phyloP scores from a whole-genome alignment of 768 basidiomycete species.

The Agaricus bisporus region DNA sequence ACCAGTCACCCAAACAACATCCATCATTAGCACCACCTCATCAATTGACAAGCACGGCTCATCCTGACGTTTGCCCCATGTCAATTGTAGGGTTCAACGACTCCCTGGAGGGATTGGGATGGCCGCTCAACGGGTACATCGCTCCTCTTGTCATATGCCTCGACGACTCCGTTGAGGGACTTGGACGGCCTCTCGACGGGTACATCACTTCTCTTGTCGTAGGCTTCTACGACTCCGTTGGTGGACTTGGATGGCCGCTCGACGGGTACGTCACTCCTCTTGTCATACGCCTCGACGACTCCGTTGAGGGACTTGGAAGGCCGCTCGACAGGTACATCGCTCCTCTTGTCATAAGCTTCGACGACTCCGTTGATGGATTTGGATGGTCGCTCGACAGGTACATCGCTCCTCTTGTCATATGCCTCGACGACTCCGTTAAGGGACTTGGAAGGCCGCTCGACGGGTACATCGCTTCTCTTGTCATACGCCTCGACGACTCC shows the following conservation, averaged over 20 bases:
- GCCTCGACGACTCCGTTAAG: constrained; percentile 15
- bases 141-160: constrained; percentile 16
- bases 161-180: constrained; percentile 21
- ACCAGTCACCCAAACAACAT: neutral
- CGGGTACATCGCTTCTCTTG: neutral
- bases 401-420: constrained; percentile 11
- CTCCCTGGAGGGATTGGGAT: constrained; percentile 21
- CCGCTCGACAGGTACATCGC: no score
- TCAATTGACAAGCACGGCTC: neutral
- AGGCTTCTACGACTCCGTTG: constrained; percentile 33
- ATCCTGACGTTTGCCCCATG: neutral
- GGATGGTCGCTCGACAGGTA: constrained; percentile 19
- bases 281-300: constrained; percentile 13
- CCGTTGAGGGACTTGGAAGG: constrained; percentile 9
- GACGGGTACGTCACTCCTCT: constrained; percentile 14
- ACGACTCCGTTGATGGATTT: constrained; percentile 16
- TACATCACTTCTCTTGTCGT: constrained; percentile 28
- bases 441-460: neutral
- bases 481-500: constrained; percentile 17
- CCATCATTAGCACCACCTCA: neutral
- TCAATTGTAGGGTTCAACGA: constrained; percentile 11
- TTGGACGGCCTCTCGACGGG: constrained; percentile 23
- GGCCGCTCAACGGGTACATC: constrained; percentile 23
- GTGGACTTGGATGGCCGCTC: constrained; percentile 19
- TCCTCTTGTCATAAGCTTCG: constrained; percentile 13